Conservation (phyloP, 768 basidiomycete genomes). For the Royoungia palumana region DNA sequence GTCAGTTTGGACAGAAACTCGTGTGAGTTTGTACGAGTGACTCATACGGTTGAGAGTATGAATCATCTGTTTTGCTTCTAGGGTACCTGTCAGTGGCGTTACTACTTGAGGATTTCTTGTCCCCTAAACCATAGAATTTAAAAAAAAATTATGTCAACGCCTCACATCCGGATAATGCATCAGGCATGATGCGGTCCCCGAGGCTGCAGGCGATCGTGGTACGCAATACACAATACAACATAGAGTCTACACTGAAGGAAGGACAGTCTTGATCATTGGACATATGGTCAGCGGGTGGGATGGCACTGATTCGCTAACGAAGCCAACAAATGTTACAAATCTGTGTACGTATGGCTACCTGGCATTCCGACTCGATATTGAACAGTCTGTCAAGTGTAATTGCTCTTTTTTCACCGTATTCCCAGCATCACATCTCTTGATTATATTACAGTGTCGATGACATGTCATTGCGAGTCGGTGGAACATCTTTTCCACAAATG, state of each 20-base stretch:
- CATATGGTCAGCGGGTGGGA: slow-evolving; percentile 69
- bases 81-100: slow-evolving; percentile 30
- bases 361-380: not conserved
- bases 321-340: slow-evolving; percentile 69
- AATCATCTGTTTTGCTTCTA: slow-evolving; percentile 3
- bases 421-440: not conserved
- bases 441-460: slow-evolving; percentile 53
- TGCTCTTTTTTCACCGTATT: not conserved
- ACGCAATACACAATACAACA: slow-evolving; percentile 7
- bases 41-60: not conserved
- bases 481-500: not conserved
- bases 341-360: slow-evolving; percentile 46
- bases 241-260: slow-evolving; percentile 10
- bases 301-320: slow-evolving; percentile 57
- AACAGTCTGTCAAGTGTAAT: slow-evolving; percentile 49
- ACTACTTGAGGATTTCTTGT: not conserved
- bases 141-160: slow-evolving; percentile 72
- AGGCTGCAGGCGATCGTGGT: slow-evolving; percentile 74
- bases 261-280: slow-evolving; percentile 48
- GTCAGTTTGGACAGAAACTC: slow-evolving; percentile 76
- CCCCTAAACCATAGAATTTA: slow-evolving; percentile 8
- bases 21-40: slow-evolving; percentile 43
- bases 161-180: slow-evolving; percentile 61
- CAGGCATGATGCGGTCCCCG: slow-evolving; percentile 77
- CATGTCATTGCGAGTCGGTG: slow-evolving; percentile 71